phyloP scores from a whole-genome alignment of 2,329 filamentous ascomycete species.

The Xylariaceae sp. region DNA sequence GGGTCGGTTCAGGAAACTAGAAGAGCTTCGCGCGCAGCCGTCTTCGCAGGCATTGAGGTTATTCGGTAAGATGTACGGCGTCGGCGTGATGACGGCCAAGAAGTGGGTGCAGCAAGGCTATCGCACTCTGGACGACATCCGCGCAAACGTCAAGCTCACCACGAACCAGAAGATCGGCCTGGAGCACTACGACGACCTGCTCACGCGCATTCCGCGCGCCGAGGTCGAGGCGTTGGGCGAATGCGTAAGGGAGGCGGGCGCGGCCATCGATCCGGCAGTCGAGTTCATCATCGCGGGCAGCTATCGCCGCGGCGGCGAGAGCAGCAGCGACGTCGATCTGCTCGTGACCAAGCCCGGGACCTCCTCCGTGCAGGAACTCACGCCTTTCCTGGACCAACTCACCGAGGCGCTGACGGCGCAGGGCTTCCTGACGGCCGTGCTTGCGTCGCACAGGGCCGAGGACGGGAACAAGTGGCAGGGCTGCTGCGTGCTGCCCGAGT shows the following conservation, averaged over 20 bases:
- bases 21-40: slow-evolving; percentile 63
- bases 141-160: slow-evolving; percentile 56
- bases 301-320: slow-evolving; percentile 71
- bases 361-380: slow-evolving; percentile 48
- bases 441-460: slow-evolving; percentile 54
- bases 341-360: slow-evolving; percentile 69
- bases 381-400: slow-evolving; percentile 57
- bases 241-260: slow-evolving; percentile 56
- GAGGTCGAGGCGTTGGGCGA: slow-evolving; percentile 68
- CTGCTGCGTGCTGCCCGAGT: slow-evolving; percentile 63
- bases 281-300: slow-evolving; percentile 75
- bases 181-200: slow-evolving; percentile 74
- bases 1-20: slow-evolving; percentile 63
- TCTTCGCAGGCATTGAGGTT: slow-evolving; percentile 58
- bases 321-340: slow-evolving; percentile 78
- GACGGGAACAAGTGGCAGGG: slow-evolving; percentile 83
- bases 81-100: slow-evolving; percentile 63
- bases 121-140: slow-evolving; percentile 68
- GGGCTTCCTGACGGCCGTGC: slow-evolving; percentile 63
- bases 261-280: slow-evolving; percentile 55
- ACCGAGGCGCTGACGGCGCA: slow-evolving; percentile 54
- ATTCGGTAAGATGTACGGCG: slow-evolving; percentile 77
- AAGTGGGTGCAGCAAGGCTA: slow-evolving; percentile 74
- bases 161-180: slow-evolving; percentile 69
- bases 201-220: slow-evolving; percentile 66